Evolutionary conservation across 2,329 filamentous ascomycete species (phyloP).

Genomic region (Graphiopsis chlorocephala): DNA sequence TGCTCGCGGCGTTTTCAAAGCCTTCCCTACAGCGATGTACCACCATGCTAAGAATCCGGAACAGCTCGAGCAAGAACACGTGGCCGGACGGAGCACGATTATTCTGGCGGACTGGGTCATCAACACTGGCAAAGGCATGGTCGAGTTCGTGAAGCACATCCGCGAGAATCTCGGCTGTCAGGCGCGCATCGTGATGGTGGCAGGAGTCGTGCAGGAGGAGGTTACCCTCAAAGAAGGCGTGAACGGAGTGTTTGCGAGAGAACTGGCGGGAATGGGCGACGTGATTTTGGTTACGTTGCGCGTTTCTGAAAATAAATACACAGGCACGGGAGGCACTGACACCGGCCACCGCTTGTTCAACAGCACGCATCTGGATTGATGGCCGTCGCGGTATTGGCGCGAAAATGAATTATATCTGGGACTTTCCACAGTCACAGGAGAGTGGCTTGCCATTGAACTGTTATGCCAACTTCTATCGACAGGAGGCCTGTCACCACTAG

Average conservation of each 20-base stretch:
- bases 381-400: not conserved
- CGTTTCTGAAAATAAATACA: slow-evolving; percentile 57
- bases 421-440: not conserved
- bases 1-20: slow-evolving; percentile 57
- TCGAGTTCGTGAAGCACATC: slow-evolving; percentile 51
- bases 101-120: slow-evolving; percentile 61
- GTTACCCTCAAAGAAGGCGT: slow-evolving; percentile 26
- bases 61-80: slow-evolving; percentile 45
- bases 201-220: slow-evolving; percentile 53
- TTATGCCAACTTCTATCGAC: too few species aligned
- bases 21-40: slow-evolving; percentile 52
- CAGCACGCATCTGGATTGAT: slow-evolving; percentile 47
- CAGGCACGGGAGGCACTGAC: slow-evolving; percentile 52
- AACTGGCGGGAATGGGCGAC: slow-evolving; percentile 16
- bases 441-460: not conserved
- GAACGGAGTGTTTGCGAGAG: slow-evolving; percentile 18
- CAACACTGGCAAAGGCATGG: slow-evolving; percentile 54
- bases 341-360: slow-evolving; percentile 62
- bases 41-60: slow-evolving; percentile 44
- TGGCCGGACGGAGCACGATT: slow-evolving; percentile 42
- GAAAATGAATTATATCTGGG: not conserved
- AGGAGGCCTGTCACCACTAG: too few species aligned
- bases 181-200: slow-evolving; percentile 53
- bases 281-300: slow-evolving; percentile 53
- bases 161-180: slow-evolving; percentile 34